Evolutionary conservation across 148 eudicot genomes (phyloP).

Genomic region (Rhododendron kiyosumense): DNA sequence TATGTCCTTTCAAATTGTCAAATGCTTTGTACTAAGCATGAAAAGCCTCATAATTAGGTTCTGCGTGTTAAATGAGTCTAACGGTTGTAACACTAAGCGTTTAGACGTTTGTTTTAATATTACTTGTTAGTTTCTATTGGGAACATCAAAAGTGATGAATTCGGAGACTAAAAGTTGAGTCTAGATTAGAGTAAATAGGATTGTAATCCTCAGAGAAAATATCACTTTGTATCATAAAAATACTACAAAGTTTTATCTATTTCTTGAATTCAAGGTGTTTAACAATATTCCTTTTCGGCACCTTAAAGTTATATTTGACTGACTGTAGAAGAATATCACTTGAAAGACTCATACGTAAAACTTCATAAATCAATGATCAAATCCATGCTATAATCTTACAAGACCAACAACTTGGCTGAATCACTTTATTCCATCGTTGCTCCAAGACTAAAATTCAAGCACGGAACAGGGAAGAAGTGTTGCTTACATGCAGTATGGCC

Average conservation of each 20-base stretch:
- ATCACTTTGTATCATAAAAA: not conserved
- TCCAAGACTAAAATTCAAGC: not conserved
- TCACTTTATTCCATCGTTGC: not conserved
- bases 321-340: not conserved
- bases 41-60: not conserved
- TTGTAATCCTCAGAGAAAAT: not conserved
- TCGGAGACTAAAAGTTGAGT: not conserved
- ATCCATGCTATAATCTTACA: not conserved
- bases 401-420: not conserved
- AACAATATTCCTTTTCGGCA: not conserved
- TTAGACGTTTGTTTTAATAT: not conserved
- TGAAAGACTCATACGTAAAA: not conserved
- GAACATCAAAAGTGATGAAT: not conserved
- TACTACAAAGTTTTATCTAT: not conserved
- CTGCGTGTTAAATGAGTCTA: not conserved
- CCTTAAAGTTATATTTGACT: not conserved
- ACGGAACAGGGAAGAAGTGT: not conserved
- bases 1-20: not conserved
- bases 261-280: not conserved
- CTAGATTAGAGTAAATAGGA: not conserved
- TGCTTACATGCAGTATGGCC: constrained; percentile 87
- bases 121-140: not conserved
- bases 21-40: not conserved
- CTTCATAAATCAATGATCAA: not conserved
- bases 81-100: not conserved